Percentiles rank a stretch among this genome's conserved stretches.
Evolutionary conservation across 2,329 filamentous ascomycete genomes (phyloP).

Genomic region (Pezizomycotina sp.): DNA sequence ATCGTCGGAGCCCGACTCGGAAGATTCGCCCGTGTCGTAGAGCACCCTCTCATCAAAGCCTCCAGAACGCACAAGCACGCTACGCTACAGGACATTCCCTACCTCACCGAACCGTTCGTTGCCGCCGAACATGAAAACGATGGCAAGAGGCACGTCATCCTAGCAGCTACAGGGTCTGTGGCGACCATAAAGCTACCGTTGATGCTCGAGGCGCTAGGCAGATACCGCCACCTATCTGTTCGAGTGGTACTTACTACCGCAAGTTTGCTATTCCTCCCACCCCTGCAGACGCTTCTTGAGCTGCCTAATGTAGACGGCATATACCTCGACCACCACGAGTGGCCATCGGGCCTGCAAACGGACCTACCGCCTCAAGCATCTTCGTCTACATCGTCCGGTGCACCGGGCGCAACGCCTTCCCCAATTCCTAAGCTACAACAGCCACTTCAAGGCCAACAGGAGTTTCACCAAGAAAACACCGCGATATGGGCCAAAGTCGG

Average conservation of each 20-base stretch:
- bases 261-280: slow-evolving; percentile 56
- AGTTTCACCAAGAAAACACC: background rate
- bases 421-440: background rate
- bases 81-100: slow-evolving; percentile 6
- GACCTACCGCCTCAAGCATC: background rate
- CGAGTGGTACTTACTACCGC: slow-evolving; percentile 66
- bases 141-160: slow-evolving; percentile 43
- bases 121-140: slow-evolving; percentile 32
- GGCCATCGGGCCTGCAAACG: slow-evolving; percentile 39
- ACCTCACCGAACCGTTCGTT: slow-evolving; percentile 19
- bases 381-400: background rate
- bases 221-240: slow-evolving; percentile 50
- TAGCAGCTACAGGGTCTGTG: slow-evolving; percentile 57
- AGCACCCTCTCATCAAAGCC: slow-evolving; percentile 21
- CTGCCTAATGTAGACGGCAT: slow-evolving; percentile 62
- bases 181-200: slow-evolving; percentile 69
- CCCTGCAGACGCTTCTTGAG: slow-evolving; percentile 39
- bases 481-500: slow-evolving; percentile 19
- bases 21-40: too few relatives aligned
- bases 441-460: background rate
- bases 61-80: slow-evolving; percentile 6
- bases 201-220: slow-evolving; percentile 37
- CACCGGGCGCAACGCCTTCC: background rate
- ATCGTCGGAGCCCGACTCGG: too few relatives aligned
- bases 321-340: slow-evolving; percentile 75